phyloP scores from a whole-genome alignment of 2,329 filamentous ascomycete species.

The Colletotrichum acutatum region DNA sequence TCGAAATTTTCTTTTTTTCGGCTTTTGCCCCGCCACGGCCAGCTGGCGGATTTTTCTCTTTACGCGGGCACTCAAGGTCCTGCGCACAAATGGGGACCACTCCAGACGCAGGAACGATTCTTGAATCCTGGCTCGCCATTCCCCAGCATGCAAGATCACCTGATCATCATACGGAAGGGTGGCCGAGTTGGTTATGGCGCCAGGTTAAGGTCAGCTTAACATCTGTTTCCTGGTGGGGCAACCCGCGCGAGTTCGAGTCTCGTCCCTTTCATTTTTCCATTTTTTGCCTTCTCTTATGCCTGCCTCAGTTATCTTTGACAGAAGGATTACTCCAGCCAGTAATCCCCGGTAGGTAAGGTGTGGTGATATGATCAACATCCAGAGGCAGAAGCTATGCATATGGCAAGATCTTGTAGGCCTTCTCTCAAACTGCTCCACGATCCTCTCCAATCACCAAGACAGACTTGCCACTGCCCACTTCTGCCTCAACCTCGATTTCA shows the following conservation, averaged over 20 bases:
- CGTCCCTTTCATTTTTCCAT: constrained; percentile 25
- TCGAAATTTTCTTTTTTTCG: background rate
- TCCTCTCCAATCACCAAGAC: background rate
- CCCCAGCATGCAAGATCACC: fast-evolving
- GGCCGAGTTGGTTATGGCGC: constrained; percentile 36
- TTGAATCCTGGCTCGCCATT: fast-evolving
- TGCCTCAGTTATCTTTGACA: background rate
- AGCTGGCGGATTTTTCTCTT: background rate
- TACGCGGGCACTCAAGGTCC: too few relatives aligned
- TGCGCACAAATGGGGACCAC: too few relatives aligned
- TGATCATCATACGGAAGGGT: constrained; percentile 21
- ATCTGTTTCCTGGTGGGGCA: constrained; percentile 36
- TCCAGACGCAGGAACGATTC: fast-evolving
- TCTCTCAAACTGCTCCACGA: background rate
- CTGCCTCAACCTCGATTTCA: constrained; percentile 18
- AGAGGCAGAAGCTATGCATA: too few relatives aligned
- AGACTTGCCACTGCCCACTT: background rate
- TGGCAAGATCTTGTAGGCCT: too few relatives aligned
- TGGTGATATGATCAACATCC: background rate
- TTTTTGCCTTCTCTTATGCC: background rate
- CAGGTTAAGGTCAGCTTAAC: constrained; percentile 36
- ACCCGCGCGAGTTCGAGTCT: constrained; percentile 36
- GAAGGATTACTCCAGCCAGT: background rate
- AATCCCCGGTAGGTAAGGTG: fast-evolving
- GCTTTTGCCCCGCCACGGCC: background rate